A percentile compares a stretch with the other conserved stretches of the same genome.
phyloP scores from a whole-genome alignment of 169 alveolate genomes.

The Eimeria nieschulzi region DNA sequence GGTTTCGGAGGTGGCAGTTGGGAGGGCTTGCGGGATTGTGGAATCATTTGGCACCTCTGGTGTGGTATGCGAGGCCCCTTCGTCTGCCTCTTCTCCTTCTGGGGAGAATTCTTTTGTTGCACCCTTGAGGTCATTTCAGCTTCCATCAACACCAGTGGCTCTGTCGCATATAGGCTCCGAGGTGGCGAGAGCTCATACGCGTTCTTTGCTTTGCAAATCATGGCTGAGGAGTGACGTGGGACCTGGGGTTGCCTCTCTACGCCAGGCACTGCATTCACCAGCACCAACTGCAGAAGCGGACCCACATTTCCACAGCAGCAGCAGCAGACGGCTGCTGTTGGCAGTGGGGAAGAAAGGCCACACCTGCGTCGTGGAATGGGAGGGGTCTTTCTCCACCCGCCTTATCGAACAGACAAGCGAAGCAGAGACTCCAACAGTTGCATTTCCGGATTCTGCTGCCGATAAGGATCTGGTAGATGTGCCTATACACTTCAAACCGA shows the following conservation, averaged over 20 bases:
- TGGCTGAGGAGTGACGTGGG: constrained; percentile 40
- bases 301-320: constrained; percentile 5
- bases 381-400: constrained; percentile 32
- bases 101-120: background rate
- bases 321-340: constrained; percentile 34
- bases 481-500: constrained; percentile 1
- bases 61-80: constrained; percentile 21
- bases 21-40: constrained; percentile 37
- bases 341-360: constrained; percentile 68
- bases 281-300: background rate
- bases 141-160: constrained; percentile 47
- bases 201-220: constrained; percentile 33
- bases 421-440: background rate
- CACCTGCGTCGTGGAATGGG: constrained; percentile 70
- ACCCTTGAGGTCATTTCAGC: constrained; percentile 52
- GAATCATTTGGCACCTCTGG: constrained; percentile 40
- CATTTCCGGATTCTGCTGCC: background rate
- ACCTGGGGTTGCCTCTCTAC: constrained; percentile 40
- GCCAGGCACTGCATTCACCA: constrained; percentile 6
- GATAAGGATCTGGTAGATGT: constrained; percentile 15
- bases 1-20: constrained; percentile 54
- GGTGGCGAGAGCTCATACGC: constrained; percentile 1
- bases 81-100: background rate
- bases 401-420: constrained; percentile 18
- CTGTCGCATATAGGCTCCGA: constrained; percentile 7